Evolutionary conservation across 108 stramenopile species (phyloP).

Genomic region (Cyclotella kingstonii): DNA sequence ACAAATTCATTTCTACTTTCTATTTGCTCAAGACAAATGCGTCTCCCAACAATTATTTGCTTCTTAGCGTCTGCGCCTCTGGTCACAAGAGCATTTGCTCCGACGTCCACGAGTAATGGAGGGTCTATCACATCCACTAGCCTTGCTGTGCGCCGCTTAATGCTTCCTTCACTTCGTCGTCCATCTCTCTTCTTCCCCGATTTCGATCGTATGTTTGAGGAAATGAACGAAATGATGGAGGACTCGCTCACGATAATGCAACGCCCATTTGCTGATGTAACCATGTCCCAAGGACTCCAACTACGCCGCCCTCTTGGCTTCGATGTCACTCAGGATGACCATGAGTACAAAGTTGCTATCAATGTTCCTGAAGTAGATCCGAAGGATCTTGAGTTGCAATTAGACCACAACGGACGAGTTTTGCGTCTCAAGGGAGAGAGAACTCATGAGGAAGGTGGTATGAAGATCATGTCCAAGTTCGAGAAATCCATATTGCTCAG

Average conservation of each 20-base stretch:
- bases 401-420: constrained; percentile 38
- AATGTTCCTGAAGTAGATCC: constrained; percentile 33
- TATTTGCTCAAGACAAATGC: no score
- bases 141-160: constrained; percentile 11
- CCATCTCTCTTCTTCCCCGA: constrained; percentile 17
- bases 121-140: constrained; percentile 7
- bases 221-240: constrained; percentile 30
- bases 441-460: constrained; percentile 22
- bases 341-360: constrained; percentile 25
- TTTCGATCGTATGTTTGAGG: constrained; percentile 31
- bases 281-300: not conserved
- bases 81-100: not conserved
- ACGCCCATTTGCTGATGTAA: constrained; percentile 16
- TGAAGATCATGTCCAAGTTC: constrained; percentile 28
- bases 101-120: not conserved
- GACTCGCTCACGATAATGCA: constrained; percentile 6
- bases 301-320: constrained; percentile 24
- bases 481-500: constrained; percentile 35
- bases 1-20: no score
- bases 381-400: constrained; percentile 32
- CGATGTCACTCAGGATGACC: constrained; percentile 28
- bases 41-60: not conserved
- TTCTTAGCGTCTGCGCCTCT: not conserved
- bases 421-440: constrained; percentile 39
- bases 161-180: constrained; percentile 16